Conservation (phyloP, 2,329 filamentous ascomycete species). For the Thielaviopsis musarum region DNA sequence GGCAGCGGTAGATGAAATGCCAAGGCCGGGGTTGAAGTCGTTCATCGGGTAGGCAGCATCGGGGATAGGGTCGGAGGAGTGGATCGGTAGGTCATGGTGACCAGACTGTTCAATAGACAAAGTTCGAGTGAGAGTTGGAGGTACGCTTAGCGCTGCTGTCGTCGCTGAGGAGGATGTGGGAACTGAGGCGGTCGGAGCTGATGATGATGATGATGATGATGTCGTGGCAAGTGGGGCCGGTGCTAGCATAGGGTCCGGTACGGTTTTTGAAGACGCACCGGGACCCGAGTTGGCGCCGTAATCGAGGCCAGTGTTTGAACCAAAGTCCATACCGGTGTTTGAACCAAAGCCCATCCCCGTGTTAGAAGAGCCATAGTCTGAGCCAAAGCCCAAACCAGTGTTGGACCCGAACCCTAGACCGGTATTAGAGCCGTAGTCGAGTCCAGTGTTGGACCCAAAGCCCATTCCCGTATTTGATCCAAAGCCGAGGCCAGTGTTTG, state of each 20-base stretch:
- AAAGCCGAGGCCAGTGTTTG: background rate
- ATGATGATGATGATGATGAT: background rate
- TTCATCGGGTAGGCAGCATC: constrained; percentile 12
- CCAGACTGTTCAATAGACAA: background rate
- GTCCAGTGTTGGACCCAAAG: too few relatives aligned
- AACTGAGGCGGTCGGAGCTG: background rate
- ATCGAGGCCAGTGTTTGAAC: background rate
- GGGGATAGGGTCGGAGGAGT: constrained; percentile 12
- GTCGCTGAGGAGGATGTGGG: background rate
- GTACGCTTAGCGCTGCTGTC: background rate
- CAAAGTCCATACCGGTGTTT: background rate
- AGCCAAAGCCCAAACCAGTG: background rate
- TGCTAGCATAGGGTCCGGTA: too few relatives aligned
- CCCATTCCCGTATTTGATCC: background rate
- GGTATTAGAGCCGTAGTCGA: background rate
- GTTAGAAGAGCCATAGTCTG: too few relatives aligned
- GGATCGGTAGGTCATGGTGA: constrained; percentile 7
- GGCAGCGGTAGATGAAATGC: background rate
- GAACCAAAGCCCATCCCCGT: constrained; percentile 1
- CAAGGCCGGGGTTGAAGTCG: constrained; percentile 4
- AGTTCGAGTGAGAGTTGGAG: background rate
- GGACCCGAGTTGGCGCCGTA: background rate
- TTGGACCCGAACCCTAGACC: background rate
- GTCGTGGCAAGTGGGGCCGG: background rate
- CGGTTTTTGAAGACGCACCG: background rate